These are phyloP conservation scores for Rhynchospora tenuis DNA, from an alignment of 176 grass and related monocot species.

Conservation along the genomic window DNA sequence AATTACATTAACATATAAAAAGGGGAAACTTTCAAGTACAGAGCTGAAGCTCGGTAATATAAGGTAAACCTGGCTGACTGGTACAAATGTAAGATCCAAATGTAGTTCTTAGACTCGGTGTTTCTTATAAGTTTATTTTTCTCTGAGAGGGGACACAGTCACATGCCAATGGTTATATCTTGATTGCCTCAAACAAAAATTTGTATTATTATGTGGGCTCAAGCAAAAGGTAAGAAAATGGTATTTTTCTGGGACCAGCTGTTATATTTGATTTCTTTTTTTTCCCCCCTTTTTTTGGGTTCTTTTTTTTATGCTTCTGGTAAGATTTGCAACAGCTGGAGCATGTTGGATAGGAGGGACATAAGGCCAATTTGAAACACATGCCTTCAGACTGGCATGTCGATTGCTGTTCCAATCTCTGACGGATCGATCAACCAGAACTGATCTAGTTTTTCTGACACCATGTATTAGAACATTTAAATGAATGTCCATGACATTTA, in stretches of 20 bases:
- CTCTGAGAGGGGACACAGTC: not conserved
- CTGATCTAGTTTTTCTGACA: conserved; percentile 5
- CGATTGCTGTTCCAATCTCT: not conserved
- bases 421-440: not conserved
- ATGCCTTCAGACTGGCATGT: conserved; percentile 2
- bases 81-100: conserved; percentile 6
- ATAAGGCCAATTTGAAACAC: conserved; percentile 11
- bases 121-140: not conserved
- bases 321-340: conserved; percentile 3
- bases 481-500: not conserved
- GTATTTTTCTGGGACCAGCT: conserved; percentile 12
- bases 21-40: not conserved
- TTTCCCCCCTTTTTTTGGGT: not conserved
- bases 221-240: conserved; percentile 11
- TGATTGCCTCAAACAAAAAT: not conserved
- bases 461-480: not conserved
- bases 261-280: conserved; percentile 4
- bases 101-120: not conserved
- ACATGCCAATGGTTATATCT: conserved; percentile 15
- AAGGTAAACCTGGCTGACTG: not conserved
- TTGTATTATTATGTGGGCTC: conserved; percentile 8
- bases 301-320: not conserved
- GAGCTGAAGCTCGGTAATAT: not conserved
- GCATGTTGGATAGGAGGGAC: not conserved
- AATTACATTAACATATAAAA: not conserved